Base-by-base conservation (phyloP, 495 filamentous ascomycete species). In the Penicillium verhagenii region DNA sequence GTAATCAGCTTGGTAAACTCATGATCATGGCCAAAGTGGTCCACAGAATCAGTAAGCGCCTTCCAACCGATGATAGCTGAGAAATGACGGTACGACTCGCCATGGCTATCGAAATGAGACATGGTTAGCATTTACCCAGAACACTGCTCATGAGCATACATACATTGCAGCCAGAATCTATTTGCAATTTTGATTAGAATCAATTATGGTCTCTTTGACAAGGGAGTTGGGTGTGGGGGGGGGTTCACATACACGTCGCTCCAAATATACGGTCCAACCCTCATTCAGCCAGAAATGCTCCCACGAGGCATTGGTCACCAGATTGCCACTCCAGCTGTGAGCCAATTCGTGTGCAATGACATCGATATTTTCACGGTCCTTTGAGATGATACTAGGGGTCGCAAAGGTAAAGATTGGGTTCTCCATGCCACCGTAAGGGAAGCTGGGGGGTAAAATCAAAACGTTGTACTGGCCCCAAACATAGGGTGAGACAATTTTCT, bases 271-370 rank as follows among this genome's bases (percentile, higher is more conserved):
- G 2, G 92, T 96, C 93, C 93, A 97, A 28, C 92, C 92, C 68
- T 96, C 92, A 59, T 97, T 97, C 50, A 97, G 70, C 92, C 92
- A 97, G 67, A 96, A 97, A 63, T 98, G 92, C 69, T 97, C 91
- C 94, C 94, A 98, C 28, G 85, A 91, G 50, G 86, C 85, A 65
- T 88, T 93, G 6, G 86, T 91, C 8, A 97, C 94, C 3, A 97
- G 73, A 62, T 98, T 98, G 13, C 93, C 94, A 59, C 88, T 92
- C 91, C 92, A 97, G 62, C 83, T 88, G 70, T 97, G 93, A 45
- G 84, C 79, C 20, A 98, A 79, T 70, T 98, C 93, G 66, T 98
- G 93, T 3, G 94, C 93, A 69, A 98, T 97, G 16, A 97, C 92
- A 72, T 96, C 93, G 5, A 98, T 80, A 58, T 98, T 98, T 61